These are phyloP conservation scores for Millerozyma miso DNA, from an alignment of 805 yeast genomes.

Conservation along the genomic window DNA sequence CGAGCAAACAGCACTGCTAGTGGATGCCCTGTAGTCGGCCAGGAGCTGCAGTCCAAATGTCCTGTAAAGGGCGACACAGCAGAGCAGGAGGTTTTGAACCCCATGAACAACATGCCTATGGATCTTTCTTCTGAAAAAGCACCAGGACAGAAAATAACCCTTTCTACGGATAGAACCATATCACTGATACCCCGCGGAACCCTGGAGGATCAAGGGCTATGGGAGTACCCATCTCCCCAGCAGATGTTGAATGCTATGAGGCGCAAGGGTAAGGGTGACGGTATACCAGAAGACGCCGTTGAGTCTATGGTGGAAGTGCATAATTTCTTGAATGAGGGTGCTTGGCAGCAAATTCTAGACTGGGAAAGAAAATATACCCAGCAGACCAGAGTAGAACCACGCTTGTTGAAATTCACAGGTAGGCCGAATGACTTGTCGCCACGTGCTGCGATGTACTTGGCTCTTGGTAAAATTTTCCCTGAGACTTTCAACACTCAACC, in stretches of 20 bases:
- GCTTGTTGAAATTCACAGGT: constrained; percentile 84
- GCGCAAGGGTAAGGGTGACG: constrained; percentile 84
- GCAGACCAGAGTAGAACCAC: constrained; percentile 56
- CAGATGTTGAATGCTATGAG: constrained; percentile 99
- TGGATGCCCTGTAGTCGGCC: constrained; percentile 31
- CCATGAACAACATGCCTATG: constrained; percentile 86
- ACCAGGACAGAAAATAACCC: constrained; percentile 73
- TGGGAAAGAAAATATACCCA: constrained; percentile 82
- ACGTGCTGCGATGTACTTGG: constrained; percentile 66
- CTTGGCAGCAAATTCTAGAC: constrained; percentile 88
- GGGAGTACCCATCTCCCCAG: constrained; percentile 99
- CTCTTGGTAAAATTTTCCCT: constrained; percentile 69
- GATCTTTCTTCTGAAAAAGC: constrained; percentile 59
- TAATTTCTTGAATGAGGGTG: constrained; percentile 93
- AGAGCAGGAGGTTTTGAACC: constrained; percentile 48
- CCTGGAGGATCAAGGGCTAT: constrained; percentile 59
- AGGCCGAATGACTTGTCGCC: constrained; percentile 87
- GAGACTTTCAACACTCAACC: constrained; percentile 66
- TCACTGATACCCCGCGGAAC: constrained; percentile 87
- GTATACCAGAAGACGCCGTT: constrained; percentile 91
- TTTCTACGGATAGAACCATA: constrained; percentile 80
- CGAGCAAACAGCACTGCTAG: too few relatives aligned
- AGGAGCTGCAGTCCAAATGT: constrained; percentile 21
- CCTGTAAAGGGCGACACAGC: constrained; percentile 12
- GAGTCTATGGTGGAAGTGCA: constrained; percentile 97